Base-by-base conservation (phyloP, 495 filamentous ascomycete genomes). In the Zalerion maritima region DNA sequence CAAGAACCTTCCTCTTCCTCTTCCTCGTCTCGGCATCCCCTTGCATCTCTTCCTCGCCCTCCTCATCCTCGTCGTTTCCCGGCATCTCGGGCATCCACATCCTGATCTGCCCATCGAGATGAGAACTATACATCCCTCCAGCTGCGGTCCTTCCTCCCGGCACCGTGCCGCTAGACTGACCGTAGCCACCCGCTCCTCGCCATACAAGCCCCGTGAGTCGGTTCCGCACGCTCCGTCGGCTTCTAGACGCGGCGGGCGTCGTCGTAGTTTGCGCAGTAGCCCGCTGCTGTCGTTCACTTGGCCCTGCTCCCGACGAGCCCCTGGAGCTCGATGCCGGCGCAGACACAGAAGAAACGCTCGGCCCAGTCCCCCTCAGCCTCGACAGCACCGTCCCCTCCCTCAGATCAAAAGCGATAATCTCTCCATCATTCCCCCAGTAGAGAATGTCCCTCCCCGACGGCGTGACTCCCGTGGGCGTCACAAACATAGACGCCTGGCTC, bases 381-480 rank as follows among this genome's bases (percentile, higher is more conserved):
- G 79, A 80, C 12, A 86, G 38, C 17, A 83, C 58, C n/a, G 56
- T 64, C 0, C 83, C 84, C 36, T 84, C 71, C 24, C 76, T 71
- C 2, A 89, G 53, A 36, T 81, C 76, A 37, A 81, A 74, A 43
- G 76, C 67, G 14, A 91, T 56, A 5, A 94, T 74, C 45, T 86
- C 81, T 27, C 60, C 67, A 36, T 79, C 74, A 33, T 84, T 89
- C 0, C 81, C 69, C 55, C 75, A 89, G 31, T 82, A 65, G 3
- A 94, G 57, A 2, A 78, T 50, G 35, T 80, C 71, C 23, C 67
- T 61, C 1, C 67, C 63, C 0, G 65, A 46, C 6, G 40, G 43
- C 23, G 60, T 62, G 18, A 70, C 30, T 11, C 56, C 50, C 10
- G 46, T 57, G 1, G 80, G 78, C 5, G 71, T 57, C 14, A 74